Conservation (phyloP, 345 rosid species). For the Salix exigua region DNA sequence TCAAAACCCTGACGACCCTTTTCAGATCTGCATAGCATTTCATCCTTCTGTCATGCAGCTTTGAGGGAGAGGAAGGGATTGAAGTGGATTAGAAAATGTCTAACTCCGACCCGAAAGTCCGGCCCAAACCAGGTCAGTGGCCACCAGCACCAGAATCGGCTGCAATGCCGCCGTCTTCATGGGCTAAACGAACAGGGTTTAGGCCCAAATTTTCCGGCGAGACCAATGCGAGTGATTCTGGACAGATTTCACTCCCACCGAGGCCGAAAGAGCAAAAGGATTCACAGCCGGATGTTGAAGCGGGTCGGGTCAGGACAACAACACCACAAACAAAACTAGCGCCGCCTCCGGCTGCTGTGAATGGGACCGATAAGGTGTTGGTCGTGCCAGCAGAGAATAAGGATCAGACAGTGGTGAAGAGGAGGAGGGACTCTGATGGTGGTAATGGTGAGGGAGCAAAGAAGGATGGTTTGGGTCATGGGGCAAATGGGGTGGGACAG, state of each 20-base stretch:
- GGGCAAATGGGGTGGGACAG: constrained; percentile 40
- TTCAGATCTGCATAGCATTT: constrained; percentile 29
- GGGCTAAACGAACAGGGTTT: constrained; percentile 94
- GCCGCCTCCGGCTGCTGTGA: constrained; percentile 10
- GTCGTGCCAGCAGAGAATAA: constrained; percentile 22
- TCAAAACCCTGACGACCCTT: constrained; percentile 13
- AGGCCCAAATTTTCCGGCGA: constrained; percentile 96
- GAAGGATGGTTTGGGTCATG: constrained; percentile 40
- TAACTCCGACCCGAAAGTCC: constrained; percentile 59
- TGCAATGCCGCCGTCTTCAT: constrained; percentile 81
- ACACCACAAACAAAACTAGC: constrained; percentile 10
- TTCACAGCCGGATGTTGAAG: constrained; percentile 64
- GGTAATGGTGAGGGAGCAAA: constrained; percentile 32
- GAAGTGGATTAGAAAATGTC: constrained; percentile 44
- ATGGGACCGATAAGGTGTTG: constrained; percentile 21
- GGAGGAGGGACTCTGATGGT: constrained; percentile 77
- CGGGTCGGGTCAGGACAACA: constrained; percentile 37
- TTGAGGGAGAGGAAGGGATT: constrained; percentile 4
- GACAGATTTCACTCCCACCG: constrained; percentile 53
- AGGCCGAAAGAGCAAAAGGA: constrained; percentile 42
- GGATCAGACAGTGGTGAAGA: constrained; percentile 70
- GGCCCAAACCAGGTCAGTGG: constrained; percentile 67
- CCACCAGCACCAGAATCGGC: constrained; percentile 71
- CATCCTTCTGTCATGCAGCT: not conserved
- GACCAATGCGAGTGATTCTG: constrained; percentile 71